Conservation (phyloP, 2,329 filamentous ascomycete species). For the Penicillium sp. region DNA sequence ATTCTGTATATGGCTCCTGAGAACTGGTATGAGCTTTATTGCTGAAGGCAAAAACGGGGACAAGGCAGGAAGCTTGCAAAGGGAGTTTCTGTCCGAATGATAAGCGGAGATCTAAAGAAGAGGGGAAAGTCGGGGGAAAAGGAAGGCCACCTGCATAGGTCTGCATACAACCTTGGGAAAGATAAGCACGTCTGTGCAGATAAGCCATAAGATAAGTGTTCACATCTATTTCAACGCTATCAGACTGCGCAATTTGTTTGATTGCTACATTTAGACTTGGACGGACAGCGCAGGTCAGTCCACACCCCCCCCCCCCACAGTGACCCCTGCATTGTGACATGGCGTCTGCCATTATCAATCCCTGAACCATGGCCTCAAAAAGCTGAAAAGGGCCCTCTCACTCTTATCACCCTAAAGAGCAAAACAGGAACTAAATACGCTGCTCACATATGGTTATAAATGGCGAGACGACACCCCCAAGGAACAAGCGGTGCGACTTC, state of each 20-base stretch:
- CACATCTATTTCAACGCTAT: background rate
- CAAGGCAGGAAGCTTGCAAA: background rate
- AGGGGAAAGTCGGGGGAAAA: constrained; percentile 1
- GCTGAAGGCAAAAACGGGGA: too few relatives aligned
- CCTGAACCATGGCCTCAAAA: background rate
- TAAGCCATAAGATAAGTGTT: background rate
- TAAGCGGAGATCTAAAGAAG: background rate
- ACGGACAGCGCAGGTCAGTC: background rate
- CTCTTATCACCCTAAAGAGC: too few relatives aligned
- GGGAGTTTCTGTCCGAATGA: background rate
- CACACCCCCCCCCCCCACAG: background rate
- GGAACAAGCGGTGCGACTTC: constrained; percentile 5
- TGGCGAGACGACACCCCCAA: constrained; percentile 20
- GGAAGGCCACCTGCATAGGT: background rate
- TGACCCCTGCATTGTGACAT: background rate
- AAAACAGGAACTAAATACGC: background rate
- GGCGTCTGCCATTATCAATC: background rate
- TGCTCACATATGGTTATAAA: constrained; percentile 22
- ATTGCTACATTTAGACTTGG: background rate
- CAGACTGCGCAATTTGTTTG: background rate
- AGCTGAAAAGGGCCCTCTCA: background rate
- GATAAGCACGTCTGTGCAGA: constrained; percentile 1
- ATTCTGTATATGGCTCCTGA: background rate
- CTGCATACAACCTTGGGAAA: background rate
- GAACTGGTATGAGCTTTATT: background rate